Evolutionary conservation across 495 filamentous ascomycete species (phyloP).

Genomic region (Cetradonia linearis): DNA sequence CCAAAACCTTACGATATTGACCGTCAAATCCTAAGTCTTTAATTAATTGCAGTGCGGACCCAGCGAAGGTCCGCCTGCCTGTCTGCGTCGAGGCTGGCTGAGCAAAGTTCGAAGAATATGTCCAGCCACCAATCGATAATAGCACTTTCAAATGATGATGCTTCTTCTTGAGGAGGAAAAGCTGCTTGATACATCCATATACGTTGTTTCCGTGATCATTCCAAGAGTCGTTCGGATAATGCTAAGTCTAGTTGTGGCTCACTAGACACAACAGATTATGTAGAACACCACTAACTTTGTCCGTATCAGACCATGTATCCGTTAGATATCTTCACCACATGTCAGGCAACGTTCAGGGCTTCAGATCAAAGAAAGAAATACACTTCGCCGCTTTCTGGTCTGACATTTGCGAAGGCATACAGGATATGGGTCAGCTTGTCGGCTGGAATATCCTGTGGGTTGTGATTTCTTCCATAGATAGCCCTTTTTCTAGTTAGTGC

Average conservation of each 20-base stretch:
- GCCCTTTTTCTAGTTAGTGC: slow-evolving; percentile 39
- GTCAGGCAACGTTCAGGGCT: not conserved
- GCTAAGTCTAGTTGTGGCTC: slow-evolving; percentile 40
- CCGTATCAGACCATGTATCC: slow-evolving; percentile 74
- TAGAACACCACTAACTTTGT: slow-evolving; percentile 20
- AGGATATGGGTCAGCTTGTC: slow-evolving; percentile 85
- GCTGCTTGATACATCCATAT: slow-evolving; percentile 88
- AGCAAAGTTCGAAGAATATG: slow-evolving; percentile 80
- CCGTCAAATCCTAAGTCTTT: slow-evolving; percentile 20
- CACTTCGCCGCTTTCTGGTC: slow-evolving; percentile 66
- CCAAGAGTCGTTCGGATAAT: slow-evolving; percentile 68
- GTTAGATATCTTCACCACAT: slow-evolving; percentile 49
- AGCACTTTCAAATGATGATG: slow-evolving; percentile 85
- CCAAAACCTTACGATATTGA: not conserved
- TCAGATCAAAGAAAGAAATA: slow-evolving; percentile 31
- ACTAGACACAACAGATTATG: not conserved
- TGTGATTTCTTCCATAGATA: slow-evolving; percentile 75
- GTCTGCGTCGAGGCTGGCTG: slow-evolving; percentile 42
- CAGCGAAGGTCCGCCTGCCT: slow-evolving; percentile 22
- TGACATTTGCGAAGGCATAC: slow-evolving; percentile 81
- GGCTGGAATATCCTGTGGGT: slow-evolving; percentile 77
- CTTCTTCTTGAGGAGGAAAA: slow-evolving; percentile 78
- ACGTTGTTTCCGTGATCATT: slow-evolving; percentile 58
- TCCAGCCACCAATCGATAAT: slow-evolving; percentile 94
- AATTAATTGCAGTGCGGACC: slow-evolving; percentile 21